Base-by-base conservation (phyloP, 2,329 filamentous ascomycete genomes). In the Penicillium sumatraense region DNA sequence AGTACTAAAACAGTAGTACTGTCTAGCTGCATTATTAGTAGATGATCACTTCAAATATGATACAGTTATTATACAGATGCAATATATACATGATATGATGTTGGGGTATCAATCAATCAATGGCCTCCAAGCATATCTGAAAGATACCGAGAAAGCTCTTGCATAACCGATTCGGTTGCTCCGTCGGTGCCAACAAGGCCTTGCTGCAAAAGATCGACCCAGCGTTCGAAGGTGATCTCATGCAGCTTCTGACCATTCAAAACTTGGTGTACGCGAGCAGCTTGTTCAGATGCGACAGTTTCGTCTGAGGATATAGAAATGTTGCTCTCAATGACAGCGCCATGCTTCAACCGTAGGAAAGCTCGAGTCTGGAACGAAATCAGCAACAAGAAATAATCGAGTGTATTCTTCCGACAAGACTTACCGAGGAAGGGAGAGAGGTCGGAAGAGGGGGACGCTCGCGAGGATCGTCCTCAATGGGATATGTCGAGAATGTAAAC, bases 401-500 rank as follows among this genome's bases (percentile, higher is more conserved):
- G n/a, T n/a, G n/a, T n/a, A n/a, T 14, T 41, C 40, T 16, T 29
- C 13, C 23, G 27, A 16, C 16, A 33, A 10, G 29, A 65, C 79
- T 70, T 67, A 82, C 81, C 38, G 75, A 75, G 24, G 72, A 56
- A 4, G 78, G 79, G 3, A 88, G 73, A 20, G 77, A 72, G 11
- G 75, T 68, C 1, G 84, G 82, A 11, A 83, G 57, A 0, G 71
- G 64, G 1, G 85, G 84, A 35, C 85, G 78, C 56, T 81, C 74
- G 53, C 86, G 76, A 53, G 84, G 77, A 73, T 89, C 80, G 38
- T 85, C 78, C 59, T 85, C 78, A 58, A 81, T 82, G 33, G 87
- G 75, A 70, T 83, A 77, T 3, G 83, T 86, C 3, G 84, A 86
- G 62, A 93, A 86, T 7, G 83, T 86, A 71, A 96, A 97, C 52